phyloP scores from a whole-genome alignment of 306 rosid genomes.

The Malus fusca region DNA sequence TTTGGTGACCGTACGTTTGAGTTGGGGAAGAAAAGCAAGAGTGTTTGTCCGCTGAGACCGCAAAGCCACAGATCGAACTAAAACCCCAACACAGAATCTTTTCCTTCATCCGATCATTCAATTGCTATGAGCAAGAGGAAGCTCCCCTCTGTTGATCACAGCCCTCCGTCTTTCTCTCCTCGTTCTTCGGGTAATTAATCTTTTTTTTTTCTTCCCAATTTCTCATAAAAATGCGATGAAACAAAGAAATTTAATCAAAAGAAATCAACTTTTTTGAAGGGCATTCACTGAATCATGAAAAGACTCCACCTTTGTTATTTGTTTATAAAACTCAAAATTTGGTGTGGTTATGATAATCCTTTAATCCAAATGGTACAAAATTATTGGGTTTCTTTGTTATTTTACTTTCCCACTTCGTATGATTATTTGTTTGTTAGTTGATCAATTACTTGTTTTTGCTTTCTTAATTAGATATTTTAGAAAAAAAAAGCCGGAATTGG shows the following conservation, averaged over 20 bases:
- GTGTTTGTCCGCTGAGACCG: conserved; percentile 27
- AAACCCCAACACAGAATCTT: not conserved
- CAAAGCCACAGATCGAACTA: conserved; percentile 37
- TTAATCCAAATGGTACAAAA: not conserved
- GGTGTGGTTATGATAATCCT: not conserved
- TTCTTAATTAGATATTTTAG: not conserved
- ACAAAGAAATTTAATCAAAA: not conserved
- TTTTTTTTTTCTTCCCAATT: not conserved
- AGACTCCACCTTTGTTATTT: not conserved
- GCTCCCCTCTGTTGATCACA: conserved; percentile 52
- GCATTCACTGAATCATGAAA: not conserved
- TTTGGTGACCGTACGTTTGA: conserved; percentile 23
- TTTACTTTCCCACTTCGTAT: not conserved
- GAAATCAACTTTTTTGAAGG: not conserved
- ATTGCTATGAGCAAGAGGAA: conserved; percentile 56
- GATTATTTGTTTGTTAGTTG: not conserved
- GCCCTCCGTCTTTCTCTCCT: conserved; percentile 22
- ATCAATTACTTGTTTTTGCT: not conserved
- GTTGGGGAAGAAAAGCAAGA: not conserved
- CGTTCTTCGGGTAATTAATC: conserved; percentile 37
- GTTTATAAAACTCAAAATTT: not conserved
- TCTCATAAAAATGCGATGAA: not conserved
- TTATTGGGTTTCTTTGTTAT: not conserved
- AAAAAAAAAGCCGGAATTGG: not conserved
- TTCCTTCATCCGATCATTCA: not conserved